Conservation (phyloP, 176 grass and related monocot species). For the Aegilops umbellulata region DNA sequence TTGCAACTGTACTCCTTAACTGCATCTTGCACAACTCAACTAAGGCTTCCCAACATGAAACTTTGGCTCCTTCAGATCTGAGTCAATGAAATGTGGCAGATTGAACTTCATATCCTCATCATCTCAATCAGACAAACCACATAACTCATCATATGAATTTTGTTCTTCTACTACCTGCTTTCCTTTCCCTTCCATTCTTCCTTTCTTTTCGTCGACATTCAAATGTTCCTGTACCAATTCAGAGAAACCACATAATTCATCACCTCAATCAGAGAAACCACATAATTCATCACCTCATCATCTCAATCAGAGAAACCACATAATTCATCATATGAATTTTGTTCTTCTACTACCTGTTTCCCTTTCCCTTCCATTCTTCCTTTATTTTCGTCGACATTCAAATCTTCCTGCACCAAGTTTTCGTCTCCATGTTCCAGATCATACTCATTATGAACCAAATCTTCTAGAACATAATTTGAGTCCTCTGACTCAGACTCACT, state of each 20-base stretch:
- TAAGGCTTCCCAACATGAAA: not conserved
- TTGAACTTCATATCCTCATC: not conserved
- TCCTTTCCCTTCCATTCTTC: not conserved
- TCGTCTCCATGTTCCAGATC: too few relatives aligned
- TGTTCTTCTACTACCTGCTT: not conserved
- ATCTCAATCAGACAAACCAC: not conserved
- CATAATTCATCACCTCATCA: not conserved
- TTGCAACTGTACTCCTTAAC: not conserved
- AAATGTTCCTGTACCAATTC: too few relatives aligned
- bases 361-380: not conserved
- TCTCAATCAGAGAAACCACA: not conserved
- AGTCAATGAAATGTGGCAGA: not conserved
- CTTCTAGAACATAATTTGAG: too few relatives aligned
- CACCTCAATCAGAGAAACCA: not conserved
- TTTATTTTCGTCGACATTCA: too few relatives aligned
- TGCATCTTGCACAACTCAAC: not conserved
- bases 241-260: not conserved
- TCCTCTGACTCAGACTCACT: too few relatives aligned
- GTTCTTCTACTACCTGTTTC: not conserved
- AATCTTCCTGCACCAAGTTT: too few relatives aligned
- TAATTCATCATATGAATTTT: not conserved
- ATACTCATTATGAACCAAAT: too few relatives aligned
- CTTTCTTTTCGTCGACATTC: too few relatives aligned
- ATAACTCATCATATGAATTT: not conserved
- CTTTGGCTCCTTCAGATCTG: not conserved